Evolutionary conservation across 257 asterid genomes (phyloP).

Genomic region (Salvia hispanica): DNA sequence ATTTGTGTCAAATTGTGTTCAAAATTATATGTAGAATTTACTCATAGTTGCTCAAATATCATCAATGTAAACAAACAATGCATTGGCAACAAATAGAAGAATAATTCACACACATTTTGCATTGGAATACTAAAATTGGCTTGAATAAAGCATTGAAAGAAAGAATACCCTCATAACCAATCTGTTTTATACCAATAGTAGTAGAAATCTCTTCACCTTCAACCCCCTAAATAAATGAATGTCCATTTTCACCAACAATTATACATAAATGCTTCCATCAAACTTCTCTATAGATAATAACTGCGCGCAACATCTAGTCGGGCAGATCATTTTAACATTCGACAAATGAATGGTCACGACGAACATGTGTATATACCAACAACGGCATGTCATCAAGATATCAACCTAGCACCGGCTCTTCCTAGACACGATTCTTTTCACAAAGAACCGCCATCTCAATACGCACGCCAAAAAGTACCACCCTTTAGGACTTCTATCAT

Average conservation of each 20-base stretch:
- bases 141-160: background rate
- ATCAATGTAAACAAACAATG: background rate
- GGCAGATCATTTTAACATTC: slow-evolving; percentile 17
- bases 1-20: too few relatives aligned
- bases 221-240: slow-evolving; percentile 14
- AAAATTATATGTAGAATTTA: too few relatives aligned
- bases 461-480: slow-evolving; percentile 43
- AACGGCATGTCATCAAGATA: background rate
- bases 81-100: background rate
- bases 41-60: background rate
- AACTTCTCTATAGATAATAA: slow-evolving; percentile 5
- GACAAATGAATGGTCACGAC: background rate
- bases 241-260: slow-evolving; percentile 5
- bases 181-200: background rate
- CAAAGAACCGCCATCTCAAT: slow-evolving; percentile 40
- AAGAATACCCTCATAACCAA: slow-evolving; percentile 3
- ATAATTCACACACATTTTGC: background rate
- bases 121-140: background rate
- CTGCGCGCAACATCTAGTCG: slow-evolving; percentile 21
- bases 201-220: slow-evolving; percentile 3
- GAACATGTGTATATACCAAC: background rate
- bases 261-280: background rate
- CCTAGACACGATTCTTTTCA: slow-evolving; percentile 39
- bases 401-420: slow-evolving; percentile 31
- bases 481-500: slow-evolving; percentile 30